Percentiles rank a stretch among this genome's conserved stretches.
Conservation (phyloP, 2,329 filamentous ascomycete genomes). For the Amauroascus niger region DNA sequence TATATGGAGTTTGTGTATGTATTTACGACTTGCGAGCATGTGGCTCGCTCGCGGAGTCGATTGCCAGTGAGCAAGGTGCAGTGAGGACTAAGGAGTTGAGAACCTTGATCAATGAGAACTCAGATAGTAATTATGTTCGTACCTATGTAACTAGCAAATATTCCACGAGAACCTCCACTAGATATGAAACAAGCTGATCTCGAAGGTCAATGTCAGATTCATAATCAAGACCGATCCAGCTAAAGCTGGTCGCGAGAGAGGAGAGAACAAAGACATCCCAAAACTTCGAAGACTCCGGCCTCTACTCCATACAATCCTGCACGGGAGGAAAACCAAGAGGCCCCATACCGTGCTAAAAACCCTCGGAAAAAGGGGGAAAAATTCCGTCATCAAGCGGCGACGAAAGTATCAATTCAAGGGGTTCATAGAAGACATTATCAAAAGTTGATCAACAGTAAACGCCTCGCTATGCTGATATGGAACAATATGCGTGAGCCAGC, state of each 20-base stretch:
- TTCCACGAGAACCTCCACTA: neutral
- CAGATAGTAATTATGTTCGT: neutral
- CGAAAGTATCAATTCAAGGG: neutral
- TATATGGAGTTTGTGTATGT: neutral
- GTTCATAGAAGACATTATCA: neutral
- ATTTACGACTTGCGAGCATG: no score
- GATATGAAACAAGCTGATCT: neutral
- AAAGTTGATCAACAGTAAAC: constrained; percentile 7
- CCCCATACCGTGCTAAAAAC: neutral
- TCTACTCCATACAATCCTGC: neutral
- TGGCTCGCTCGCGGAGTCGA: no score
- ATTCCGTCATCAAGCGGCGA: neutral
- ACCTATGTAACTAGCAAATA: neutral
- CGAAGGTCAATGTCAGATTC: neutral
- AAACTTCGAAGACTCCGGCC: neutral
- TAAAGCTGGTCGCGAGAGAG: neutral
- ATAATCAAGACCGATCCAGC: neutral
- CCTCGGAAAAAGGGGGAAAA: neutral
- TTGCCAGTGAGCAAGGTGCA: no score
- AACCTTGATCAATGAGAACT: no score
- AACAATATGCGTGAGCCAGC: constrained; percentile 5
- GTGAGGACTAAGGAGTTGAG: no score
- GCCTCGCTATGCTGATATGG: constrained; percentile 15
- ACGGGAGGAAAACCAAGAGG: neutral
- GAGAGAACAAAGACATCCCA: neutral